These are phyloP conservation scores for Fusarium sp. DNA, from an alignment of 2,329 filamentous ascomycete genomes.

Conservation along the genomic window DNA sequence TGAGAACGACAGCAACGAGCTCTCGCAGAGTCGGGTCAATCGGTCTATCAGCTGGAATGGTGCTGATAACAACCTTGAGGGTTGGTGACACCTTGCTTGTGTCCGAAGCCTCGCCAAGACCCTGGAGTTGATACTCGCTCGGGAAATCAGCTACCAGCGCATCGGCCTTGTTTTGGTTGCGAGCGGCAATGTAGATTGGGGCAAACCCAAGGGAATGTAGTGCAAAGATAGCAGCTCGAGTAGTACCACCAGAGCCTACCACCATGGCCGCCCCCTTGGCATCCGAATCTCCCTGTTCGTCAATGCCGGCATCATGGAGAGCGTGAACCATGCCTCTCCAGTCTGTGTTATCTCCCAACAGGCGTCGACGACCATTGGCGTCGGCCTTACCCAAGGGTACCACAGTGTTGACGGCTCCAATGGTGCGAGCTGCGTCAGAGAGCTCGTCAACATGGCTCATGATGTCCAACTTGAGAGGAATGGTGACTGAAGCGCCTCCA, in stretches of 20 bases:
- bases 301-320: conserved; percentile 78
- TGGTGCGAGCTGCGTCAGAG: conserved; percentile 82
- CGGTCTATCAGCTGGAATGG: conserved; percentile 89
- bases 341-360: conserved; percentile 94
- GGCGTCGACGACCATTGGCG: conserved; percentile 62
- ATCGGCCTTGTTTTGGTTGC: conserved; percentile 78
- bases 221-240: conserved; percentile 91
- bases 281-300: conserved; percentile 50
- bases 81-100: conserved; percentile 67
- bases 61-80: conserved; percentile 82
- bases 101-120: conserved; percentile 68
- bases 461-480: conserved; percentile 92
- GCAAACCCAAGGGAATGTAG: conserved; percentile 86
- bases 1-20: conserved; percentile 71
- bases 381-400: conserved; percentile 68
- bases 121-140: conserved; percentile 76
- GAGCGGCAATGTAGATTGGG: conserved; percentile 89
- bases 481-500: conserved; percentile 95
- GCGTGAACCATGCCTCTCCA: conserved; percentile 92
- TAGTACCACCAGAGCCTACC: conserved; percentile 92
- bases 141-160: conserved; percentile 82
- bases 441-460: conserved; percentile 86
- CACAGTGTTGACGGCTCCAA: conserved; percentile 96
- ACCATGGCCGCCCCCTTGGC: conserved; percentile 84
- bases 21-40: conserved; percentile 81